Evolutionary conservation across 2,329 filamentous ascomycete genomes (phyloP), one percentile per base, ranked within the genome.

Genomic region (Aureobasidium mangrovei): DNA sequence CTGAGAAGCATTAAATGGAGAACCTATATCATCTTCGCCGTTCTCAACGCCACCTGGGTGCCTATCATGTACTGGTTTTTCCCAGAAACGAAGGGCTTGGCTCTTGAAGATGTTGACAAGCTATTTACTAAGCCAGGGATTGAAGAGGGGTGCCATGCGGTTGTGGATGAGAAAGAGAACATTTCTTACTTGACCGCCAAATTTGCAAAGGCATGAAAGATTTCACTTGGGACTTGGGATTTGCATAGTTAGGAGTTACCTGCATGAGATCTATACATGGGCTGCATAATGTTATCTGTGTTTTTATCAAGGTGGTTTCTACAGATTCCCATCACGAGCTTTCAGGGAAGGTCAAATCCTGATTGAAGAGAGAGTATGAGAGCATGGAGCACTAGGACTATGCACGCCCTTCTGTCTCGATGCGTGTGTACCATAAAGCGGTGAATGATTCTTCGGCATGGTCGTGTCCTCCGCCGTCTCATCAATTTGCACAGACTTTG

Each of bases 21-120:
- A 57, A 81, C 78, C 2, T 82, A 81, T 62, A 73, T 79, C 47
- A 77, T 79, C 59, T 79, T 79, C 57, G 77, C 76, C 28, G 76
- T 77, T 36, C 43, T 59, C 28, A 57, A 59, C 24, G 57, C 31
- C 31, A 60, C 62, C 5, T 58, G 43, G 53, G 57, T 60, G 4
- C 58, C 58, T 3, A 60, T 60, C 29, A 60, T 60, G 42, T 49
- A 44, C 35, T 3, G 33, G 8, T 55, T 52, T 8, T 56, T 39
- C 27, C 26, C 51, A 2, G 33, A 46, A 9, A 54, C 54, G 1
- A 29, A 33, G 27, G 39, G 54, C 4, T 26, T 59, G n/a, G 52
- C 49, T 7, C 29, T 59, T 3, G 57, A 59, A 41, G 55, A 59
- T 8, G 55, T 59, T 2, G 57, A 59, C 32, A 44, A 40, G 31